phyloP scores from a whole-genome alignment of 306 rosid species.

The Lupinus albus region DNA sequence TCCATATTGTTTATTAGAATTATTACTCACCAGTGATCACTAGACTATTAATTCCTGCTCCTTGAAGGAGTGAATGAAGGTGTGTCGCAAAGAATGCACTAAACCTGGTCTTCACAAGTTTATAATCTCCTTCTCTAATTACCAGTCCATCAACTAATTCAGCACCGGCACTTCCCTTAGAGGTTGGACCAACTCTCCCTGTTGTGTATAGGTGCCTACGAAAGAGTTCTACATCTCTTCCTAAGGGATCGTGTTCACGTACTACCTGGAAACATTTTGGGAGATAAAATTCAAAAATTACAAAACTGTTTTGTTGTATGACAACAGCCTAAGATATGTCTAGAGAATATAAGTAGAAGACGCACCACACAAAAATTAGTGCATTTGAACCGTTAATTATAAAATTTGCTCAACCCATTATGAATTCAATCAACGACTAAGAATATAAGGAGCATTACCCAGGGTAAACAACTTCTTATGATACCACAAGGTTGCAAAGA shows the following conservation, averaged over 20 bases:
- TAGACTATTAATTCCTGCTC: constrained; percentile 62
- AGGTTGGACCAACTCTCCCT: constrained; percentile 60
- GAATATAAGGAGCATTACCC: background rate
- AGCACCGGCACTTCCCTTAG: constrained; percentile 67
- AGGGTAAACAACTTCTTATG: constrained; percentile 17
- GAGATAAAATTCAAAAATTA: constrained; percentile 6
- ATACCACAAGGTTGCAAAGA: constrained; percentile 3
- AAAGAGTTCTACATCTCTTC: constrained; percentile 88
- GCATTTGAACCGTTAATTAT: background rate
- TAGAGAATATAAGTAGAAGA: background rate
- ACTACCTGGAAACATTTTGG: constrained; percentile 58
- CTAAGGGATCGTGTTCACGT: constrained; percentile 81
- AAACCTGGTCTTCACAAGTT: constrained; percentile 81
- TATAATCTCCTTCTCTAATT: constrained; percentile 80
- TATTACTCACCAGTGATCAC: constrained; percentile 66
- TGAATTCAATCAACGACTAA: background rate
- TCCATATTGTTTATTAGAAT: constrained; percentile 2
- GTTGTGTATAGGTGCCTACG: constrained; percentile 65
- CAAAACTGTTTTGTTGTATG: constrained; percentile 15
- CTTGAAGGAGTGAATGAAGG: constrained; percentile 73
- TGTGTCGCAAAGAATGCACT: constrained; percentile 90
- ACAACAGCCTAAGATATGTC: background rate
- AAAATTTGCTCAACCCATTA: background rate
- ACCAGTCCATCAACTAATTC: constrained; percentile 79
- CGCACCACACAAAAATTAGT: background rate